Conservation (phyloP, 2,329 filamentous ascomycete species). For the Colletotrichum scovillei region DNA sequence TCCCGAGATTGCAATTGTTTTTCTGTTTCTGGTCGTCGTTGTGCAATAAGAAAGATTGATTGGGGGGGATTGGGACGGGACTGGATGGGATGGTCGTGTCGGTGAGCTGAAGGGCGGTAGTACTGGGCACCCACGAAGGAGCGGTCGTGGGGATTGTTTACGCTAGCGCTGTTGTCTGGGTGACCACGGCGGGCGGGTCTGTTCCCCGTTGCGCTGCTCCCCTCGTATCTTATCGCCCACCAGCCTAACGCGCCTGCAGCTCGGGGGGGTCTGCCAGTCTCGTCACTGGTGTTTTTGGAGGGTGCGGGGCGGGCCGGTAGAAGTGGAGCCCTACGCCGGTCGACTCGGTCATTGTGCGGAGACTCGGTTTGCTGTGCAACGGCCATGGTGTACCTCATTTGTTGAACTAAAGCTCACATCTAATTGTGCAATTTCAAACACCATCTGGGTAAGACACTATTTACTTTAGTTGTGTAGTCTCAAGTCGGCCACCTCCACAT, state of each 20-base stretch:
- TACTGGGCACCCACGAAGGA: slow-evolving; percentile 6
- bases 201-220: slow-evolving; percentile 10
- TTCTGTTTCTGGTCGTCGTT: slow-evolving; percentile 10
- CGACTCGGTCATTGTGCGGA: slow-evolving; percentile 4
- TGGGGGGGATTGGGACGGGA: slow-evolving; percentile 1
- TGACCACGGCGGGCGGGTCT: slow-evolving; percentile 15
- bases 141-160: slow-evolving; percentile 32
- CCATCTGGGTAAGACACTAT: too few species aligned
- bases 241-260: slow-evolving; percentile 21
- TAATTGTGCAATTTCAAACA: too few species aligned
- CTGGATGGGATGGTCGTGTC: slow-evolving; percentile 20
- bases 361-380: slow-evolving; percentile 1
- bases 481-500: too few species aligned
- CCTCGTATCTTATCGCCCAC: slow-evolving; percentile 22
- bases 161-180: slow-evolving; percentile 26
- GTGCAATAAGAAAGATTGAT: not conserved
- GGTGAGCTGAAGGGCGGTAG: slow-evolving; percentile 28
- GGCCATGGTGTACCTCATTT: not conserved
- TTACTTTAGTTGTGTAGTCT: too few species aligned
- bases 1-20: slow-evolving; percentile 17
- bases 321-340: not conserved
- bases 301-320: slow-evolving; percentile 28
- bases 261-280: slow-evolving; percentile 1
- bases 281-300: not conserved
- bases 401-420: too few species aligned